Percentiles rank a stretch among this genome's conserved stretches.
phyloP scores from a whole-genome alignment of 2,329 filamentous ascomycete genomes.

The Lasiodiplodia theobromae region DNA sequence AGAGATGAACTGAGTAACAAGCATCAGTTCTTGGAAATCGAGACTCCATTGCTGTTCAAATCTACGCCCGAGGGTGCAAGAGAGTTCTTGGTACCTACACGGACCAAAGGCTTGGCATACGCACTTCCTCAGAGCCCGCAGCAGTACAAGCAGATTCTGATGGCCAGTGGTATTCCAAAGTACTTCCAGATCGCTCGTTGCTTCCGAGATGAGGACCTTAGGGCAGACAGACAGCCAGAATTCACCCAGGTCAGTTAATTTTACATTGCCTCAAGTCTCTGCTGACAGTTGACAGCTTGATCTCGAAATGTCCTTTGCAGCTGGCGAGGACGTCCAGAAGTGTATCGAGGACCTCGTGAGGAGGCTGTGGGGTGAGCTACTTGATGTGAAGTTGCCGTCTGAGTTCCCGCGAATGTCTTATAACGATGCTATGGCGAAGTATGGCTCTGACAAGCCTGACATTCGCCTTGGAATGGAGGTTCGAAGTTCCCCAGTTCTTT shows the following conservation, averaged over 20 bases:
- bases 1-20: slow-evolving; percentile 60
- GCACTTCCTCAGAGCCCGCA: slow-evolving; percentile 95
- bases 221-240: slow-evolving; percentile 92
- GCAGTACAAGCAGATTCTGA: slow-evolving; percentile 97
- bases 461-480: slow-evolving; percentile 75
- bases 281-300: slow-evolving; percentile 67
- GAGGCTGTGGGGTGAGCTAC: slow-evolving; percentile 61
- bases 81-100: slow-evolving; percentile 91
- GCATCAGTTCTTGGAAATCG: slow-evolving; percentile 76
- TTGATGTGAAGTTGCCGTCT: slow-evolving; percentile 46
- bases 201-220: slow-evolving; percentile 92
- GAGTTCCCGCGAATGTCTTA: slow-evolving; percentile 72
- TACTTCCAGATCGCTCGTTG: slow-evolving; percentile 96
- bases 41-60: slow-evolving; percentile 95
- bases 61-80: slow-evolving; percentile 95
- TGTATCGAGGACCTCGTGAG: slow-evolving; percentile 62
- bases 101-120: slow-evolving; percentile 78
- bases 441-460: slow-evolving; percentile 94
- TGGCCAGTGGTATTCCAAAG: slow-evolving; percentile 81
- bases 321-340: slow-evolving; percentile 72
- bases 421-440: slow-evolving; percentile 76
- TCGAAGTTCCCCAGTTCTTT: slow-evolving; percentile 35
- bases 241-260: slow-evolving; percentile 77
- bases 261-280: neutral
- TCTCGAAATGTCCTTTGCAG: slow-evolving; percentile 89